Conservation (phyloP, 139 green algal genomes). For the Chlorella sp. region DNA sequence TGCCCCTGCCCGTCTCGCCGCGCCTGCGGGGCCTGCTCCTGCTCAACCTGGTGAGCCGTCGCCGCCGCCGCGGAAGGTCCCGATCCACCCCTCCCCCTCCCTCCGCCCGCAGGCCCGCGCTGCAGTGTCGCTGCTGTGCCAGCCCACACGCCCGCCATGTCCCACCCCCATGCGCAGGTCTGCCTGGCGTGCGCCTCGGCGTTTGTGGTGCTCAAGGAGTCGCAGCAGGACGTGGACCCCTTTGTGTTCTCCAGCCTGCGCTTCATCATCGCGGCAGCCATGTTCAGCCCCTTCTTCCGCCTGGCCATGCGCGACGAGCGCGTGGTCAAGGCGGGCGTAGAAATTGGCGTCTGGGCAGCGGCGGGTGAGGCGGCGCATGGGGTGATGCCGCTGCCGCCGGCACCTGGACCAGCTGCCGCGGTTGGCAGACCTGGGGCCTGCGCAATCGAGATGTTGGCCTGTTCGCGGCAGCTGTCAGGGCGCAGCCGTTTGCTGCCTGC, state of each 20-base stretch:
- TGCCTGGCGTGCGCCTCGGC: conserved; percentile 48
- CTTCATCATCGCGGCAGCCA: conserved; percentile 54
- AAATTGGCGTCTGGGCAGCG: conserved; percentile 57
- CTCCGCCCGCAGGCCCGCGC: too few relatives aligned
- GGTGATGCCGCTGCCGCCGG: neutral
- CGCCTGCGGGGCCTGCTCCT: conserved; percentile 45
- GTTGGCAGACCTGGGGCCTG: neutral
- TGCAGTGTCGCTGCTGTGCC: too few relatives aligned
- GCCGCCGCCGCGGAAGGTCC: neutral
- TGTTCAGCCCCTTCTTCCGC: conserved; percentile 54
- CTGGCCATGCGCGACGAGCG: conserved; percentile 27
- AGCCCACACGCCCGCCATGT: too few relatives aligned
- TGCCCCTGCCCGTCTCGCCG: conserved; percentile 20
- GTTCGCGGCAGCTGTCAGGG: too few relatives aligned
- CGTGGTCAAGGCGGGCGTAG: conserved; percentile 44
- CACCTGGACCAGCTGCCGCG: neutral
- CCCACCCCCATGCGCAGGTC: conserved; percentile 29
- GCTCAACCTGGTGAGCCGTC: conserved; percentile 44
- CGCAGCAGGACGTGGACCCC: conserved; percentile 39
- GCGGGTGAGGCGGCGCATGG: conserved; percentile 5
- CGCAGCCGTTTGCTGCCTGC: neutral
- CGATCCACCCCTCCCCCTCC: neutral
- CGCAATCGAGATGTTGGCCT: too few relatives aligned
- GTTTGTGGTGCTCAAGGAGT: conserved; percentile 57
- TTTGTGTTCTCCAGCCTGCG: conserved; percentile 44